Percentiles rank a stretch among this genome's conserved stretches.
Evolutionary conservation across 2,329 filamentous ascomycete species (phyloP).

Genomic region (Ampelomyces quisqualis): DNA sequence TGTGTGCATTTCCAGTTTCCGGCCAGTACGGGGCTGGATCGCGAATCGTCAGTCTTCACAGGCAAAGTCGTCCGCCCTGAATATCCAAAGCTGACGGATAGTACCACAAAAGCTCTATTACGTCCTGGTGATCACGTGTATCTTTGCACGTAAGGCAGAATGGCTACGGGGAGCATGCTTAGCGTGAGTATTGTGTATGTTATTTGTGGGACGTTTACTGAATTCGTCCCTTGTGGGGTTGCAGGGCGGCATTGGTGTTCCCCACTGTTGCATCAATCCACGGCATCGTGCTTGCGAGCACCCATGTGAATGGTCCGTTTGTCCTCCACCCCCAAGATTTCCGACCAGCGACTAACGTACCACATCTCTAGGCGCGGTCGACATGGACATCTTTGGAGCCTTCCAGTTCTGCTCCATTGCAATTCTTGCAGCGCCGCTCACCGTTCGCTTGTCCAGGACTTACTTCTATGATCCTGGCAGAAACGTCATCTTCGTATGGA

Average conservation of each 20-base stretch:
- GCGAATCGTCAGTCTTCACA: slow-evolving; percentile 48
- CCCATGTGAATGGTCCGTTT: slow-evolving; percentile 60
- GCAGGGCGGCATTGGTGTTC: slow-evolving; percentile 55
- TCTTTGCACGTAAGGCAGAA: slow-evolving; percentile 61
- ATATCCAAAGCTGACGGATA: too few species aligned
- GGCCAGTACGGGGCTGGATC: slow-evolving; percentile 58
- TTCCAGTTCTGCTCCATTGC: slow-evolving; percentile 68
- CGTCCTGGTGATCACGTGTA: slow-evolving; percentile 62
- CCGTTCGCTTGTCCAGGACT: slow-evolving; percentile 61
- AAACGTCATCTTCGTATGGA: slow-evolving; percentile 68
- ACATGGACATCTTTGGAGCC: slow-evolving; percentile 68
- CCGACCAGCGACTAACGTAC: slow-evolving; percentile 5
- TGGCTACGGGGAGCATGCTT: slow-evolving; percentile 65
- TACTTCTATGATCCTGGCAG: slow-evolving; percentile 65
- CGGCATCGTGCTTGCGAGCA: slow-evolving; percentile 59
- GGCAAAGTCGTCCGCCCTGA: too few species aligned
- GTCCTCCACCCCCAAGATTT: slow-evolving; percentile 4
- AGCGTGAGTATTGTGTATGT: slow-evolving; percentile 47
- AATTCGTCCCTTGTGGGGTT: neutral
- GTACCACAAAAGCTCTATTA: slow-evolving; percentile 59
- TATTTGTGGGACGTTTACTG: too few species aligned
- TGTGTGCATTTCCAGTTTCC: slow-evolving; percentile 59
- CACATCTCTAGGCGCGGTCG: slow-evolving; percentile 55
- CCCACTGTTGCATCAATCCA: slow-evolving; percentile 66
- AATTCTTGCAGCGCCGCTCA: slow-evolving; percentile 64